These are phyloP conservation scores for Verticillium klebahnii DNA, from an alignment of 2,329 filamentous ascomycete genomes.

Conservation along the genomic window DNA sequence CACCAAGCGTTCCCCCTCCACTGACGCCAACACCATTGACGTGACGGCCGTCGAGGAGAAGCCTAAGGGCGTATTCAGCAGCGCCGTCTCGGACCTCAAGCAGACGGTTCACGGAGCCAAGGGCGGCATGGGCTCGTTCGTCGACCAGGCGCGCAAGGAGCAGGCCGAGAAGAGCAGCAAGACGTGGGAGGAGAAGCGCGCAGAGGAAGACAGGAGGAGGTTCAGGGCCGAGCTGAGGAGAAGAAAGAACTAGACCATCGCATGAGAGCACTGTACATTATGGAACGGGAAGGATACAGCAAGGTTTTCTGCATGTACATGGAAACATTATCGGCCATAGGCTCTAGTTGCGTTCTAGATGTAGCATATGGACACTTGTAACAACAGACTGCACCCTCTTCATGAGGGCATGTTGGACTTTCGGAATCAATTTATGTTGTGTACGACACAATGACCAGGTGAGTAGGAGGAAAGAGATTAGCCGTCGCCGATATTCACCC, in stretches of 20 bases:
- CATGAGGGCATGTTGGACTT: background rate
- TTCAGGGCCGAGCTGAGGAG: conserved; percentile 17
- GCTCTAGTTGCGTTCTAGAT: background rate
- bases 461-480: background rate
- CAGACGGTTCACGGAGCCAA: conserved; percentile 30
- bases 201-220: conserved; percentile 29
- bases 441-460: background rate
- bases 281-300: background rate
- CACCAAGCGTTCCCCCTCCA: background rate
- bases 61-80: conserved; percentile 22
- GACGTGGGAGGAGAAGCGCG: conserved; percentile 29
- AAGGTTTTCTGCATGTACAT: background rate
- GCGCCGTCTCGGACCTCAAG: conserved; percentile 29
- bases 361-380: background rate
- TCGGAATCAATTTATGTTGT: too few relatives aligned
- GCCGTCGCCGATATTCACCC: background rate
- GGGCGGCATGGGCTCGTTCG: conserved; percentile 22
- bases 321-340: background rate
- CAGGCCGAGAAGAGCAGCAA: conserved; percentile 28
- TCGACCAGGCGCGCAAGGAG: conserved; percentile 23
- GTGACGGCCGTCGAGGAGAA: conserved; percentile 12
- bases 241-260: background rate
- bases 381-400: background rate
- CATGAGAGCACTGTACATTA: conserved; percentile 7
- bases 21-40: background rate